Conservation (phyloP, 108 stramenopile genomes). For the Epithemia pelagica region DNA sequence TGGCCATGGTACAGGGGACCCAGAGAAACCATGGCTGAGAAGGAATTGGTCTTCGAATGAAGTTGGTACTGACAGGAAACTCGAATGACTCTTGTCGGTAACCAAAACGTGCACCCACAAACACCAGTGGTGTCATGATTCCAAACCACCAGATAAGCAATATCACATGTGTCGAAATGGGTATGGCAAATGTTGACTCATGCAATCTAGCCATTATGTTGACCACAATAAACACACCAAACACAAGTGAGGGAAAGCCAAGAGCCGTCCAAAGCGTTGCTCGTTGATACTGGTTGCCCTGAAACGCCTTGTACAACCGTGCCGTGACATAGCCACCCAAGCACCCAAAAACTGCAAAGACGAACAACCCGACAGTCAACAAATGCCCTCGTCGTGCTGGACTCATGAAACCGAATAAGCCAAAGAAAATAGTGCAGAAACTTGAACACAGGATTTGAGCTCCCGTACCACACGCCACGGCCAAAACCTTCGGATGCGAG, state of each 20-base stretch:
- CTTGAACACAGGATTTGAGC: slow-evolving; percentile 68
- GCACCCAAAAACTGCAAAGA: slow-evolving; percentile 84
- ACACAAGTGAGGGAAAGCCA: slow-evolving; percentile 68
- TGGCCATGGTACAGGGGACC: slow-evolving; percentile 49
- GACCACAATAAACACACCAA: slow-evolving; percentile 68
- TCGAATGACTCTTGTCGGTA: slow-evolving; percentile 82
- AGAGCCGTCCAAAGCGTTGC: slow-evolving; percentile 73
- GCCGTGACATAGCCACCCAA: slow-evolving; percentile 86
- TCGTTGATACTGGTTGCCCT: slow-evolving; percentile 75
- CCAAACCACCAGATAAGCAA: slow-evolving; percentile 83
- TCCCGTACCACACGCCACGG: slow-evolving; percentile 79
- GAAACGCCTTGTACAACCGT: slow-evolving; percentile 91
- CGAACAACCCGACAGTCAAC: slow-evolving; percentile 76
- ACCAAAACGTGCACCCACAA: slow-evolving; percentile 87
- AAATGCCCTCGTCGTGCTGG: slow-evolving; percentile 88
- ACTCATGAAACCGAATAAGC: slow-evolving; percentile 77
- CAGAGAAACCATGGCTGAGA: slow-evolving; percentile 77
- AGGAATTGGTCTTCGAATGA: slow-evolving; percentile 78
- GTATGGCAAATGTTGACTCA: slow-evolving; percentile 72
- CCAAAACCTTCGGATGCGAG: slow-evolving; percentile 52
- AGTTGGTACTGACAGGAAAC: slow-evolving; percentile 75
- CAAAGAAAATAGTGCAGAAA: slow-evolving; percentile 68
- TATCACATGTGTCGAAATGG: slow-evolving; percentile 64
- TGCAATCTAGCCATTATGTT: slow-evolving; percentile 51
- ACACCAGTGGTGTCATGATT: slow-evolving; percentile 82